Conservation (phyloP, 73 alveolate species). For the Tetrahymena malaccensis region DNA sequence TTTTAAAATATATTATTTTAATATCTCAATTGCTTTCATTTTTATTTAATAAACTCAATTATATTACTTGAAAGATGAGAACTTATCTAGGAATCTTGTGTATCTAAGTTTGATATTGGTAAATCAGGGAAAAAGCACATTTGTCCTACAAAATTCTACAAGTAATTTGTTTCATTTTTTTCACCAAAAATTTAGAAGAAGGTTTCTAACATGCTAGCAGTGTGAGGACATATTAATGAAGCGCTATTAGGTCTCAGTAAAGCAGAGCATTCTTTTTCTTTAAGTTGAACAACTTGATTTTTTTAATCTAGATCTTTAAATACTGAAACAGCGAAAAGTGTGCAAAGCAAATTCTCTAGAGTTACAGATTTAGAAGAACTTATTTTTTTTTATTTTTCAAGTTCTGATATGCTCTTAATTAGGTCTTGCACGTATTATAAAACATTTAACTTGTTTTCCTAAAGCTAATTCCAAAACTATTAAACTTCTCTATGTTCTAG, state of each 20-base stretch:
- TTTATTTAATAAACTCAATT: background rate
- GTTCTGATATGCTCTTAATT: background rate
- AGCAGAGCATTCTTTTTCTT: background rate
- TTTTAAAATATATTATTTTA: background rate
- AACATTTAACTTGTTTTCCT: background rate
- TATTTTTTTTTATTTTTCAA: background rate
- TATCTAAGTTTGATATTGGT: background rate
- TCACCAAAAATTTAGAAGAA: background rate
- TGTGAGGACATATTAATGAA: background rate
- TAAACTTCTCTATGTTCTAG: background rate
- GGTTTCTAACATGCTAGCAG: background rate
- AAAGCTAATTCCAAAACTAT: background rate
- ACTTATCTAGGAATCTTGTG: background rate
- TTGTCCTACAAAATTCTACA: background rate
- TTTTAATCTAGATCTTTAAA: background rate
- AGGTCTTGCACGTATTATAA: background rate
- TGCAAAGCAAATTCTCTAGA: background rate
- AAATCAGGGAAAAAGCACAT: background rate
- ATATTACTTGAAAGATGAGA: background rate
- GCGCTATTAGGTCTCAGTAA: background rate
- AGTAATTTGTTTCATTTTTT: background rate
- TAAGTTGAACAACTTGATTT: background rate
- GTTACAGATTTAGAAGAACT: background rate
- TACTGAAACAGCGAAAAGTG: background rate
- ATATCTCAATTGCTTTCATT: background rate